These are phyloP conservation scores for Blastocystis sp. DNA, from an alignment of 352 stramenopile genomes.

Conservation along the genomic window DNA sequence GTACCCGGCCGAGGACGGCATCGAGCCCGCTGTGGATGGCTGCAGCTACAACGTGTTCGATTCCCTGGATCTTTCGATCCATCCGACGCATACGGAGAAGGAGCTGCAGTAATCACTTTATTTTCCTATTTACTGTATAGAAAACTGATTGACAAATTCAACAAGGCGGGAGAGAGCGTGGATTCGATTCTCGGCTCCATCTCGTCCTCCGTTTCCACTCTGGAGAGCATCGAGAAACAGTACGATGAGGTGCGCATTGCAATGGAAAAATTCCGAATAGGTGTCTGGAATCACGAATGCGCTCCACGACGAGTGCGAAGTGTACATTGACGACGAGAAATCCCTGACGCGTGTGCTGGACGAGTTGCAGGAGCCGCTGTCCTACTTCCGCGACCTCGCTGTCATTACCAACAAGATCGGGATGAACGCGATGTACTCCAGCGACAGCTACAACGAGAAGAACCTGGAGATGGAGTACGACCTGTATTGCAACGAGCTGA, in stretches of 20 bases:
- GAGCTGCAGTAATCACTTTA: constrained; percentile 8
- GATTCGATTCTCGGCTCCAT: constrained; percentile 26
- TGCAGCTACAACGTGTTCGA: background rate
- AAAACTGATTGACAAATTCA: background rate
- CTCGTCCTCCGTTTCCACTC: background rate
- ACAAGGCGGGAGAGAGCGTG: background rate
- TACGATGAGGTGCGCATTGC: constrained; percentile 1
- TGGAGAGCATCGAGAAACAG: constrained; percentile 16
- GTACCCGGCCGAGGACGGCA: background rate
- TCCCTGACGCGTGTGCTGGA: constrained; percentile 30
- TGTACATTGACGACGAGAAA: constrained; percentile 55
- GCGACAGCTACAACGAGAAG: constrained; percentile 2
- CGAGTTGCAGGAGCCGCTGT: constrained; percentile 26
- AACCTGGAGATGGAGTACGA: constrained; percentile 63
- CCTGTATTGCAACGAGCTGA: constrained; percentile 38
- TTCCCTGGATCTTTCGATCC: too few relatives aligned
- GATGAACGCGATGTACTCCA: constrained; percentile 37
- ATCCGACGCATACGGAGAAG: background rate
- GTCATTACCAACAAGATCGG: constrained; percentile 66
- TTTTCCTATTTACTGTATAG: background rate
- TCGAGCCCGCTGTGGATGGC: background rate
- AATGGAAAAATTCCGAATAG: background rate
- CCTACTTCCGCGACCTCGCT: constrained; percentile 60
- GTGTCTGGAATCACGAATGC: constrained; percentile 24
- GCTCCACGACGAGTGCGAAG: constrained; percentile 56